These are phyloP conservation scores for Nicotiana benthamiana DNA, from an alignment of 257 asterid genomes.

Conservation along the genomic window DNA sequence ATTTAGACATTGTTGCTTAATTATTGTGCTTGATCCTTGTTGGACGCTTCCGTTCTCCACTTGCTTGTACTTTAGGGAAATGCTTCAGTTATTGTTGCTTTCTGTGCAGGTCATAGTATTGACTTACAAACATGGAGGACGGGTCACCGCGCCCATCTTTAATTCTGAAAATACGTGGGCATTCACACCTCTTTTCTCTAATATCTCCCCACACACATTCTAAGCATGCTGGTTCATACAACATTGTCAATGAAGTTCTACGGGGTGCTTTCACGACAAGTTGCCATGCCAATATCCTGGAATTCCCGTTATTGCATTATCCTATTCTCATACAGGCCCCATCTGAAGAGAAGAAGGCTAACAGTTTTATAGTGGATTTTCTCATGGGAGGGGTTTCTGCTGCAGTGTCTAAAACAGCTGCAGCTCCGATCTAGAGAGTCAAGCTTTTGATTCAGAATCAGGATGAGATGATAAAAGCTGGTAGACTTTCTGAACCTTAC, in stretches of 20 bases:
- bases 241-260: slow-evolving; percentile 36
- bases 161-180: slow-evolving; percentile 34
- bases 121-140: slow-evolving; percentile 40
- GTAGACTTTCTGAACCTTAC: slow-evolving; percentile 63
- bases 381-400: slow-evolving; percentile 90
- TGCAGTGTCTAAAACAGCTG: slow-evolving; percentile 64
- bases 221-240: slow-evolving; percentile 22
- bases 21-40: neutral
- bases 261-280: slow-evolving; percentile 20
- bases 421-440: slow-evolving; percentile 84
- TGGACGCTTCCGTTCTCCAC: neutral
- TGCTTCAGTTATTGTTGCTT: neutral
- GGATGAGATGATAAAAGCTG: slow-evolving; percentile 69
- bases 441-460: slow-evolving; percentile 74
- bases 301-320: slow-evolving; percentile 21
- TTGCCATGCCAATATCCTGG: slow-evolving; percentile 19
- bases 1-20: neutral
- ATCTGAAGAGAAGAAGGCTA: slow-evolving; percentile 31
- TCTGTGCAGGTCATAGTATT: slow-evolving; percentile 21
- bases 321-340: slow-evolving; percentile 46
- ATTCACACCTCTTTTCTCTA: slow-evolving; percentile 29
- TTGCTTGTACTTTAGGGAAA: neutral
- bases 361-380: slow-evolving; percentile 52
- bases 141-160: slow-evolving; percentile 21
- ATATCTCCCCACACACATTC: slow-evolving; percentile 32